These are phyloP conservation scores for Russula sp. DNA, from an alignment of 768 basidiomycete genomes.

Conservation along the genomic window DNA sequence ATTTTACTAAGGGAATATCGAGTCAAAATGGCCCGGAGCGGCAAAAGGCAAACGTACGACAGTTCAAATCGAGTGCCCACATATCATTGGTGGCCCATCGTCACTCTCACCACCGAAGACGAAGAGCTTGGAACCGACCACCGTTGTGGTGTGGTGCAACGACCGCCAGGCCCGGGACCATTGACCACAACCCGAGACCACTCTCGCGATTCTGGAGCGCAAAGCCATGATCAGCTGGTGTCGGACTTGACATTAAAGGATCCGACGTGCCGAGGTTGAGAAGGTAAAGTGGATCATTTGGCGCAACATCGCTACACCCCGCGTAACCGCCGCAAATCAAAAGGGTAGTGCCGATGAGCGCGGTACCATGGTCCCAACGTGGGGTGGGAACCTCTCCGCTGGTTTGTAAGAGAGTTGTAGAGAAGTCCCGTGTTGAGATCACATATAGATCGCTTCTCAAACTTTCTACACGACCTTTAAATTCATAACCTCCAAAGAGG, in stretches of 20 bases:
- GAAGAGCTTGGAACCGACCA: slow-evolving; percentile 88
- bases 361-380: slow-evolving; percentile 85
- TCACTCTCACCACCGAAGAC: slow-evolving; percentile 90
- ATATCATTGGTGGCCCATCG: slow-evolving; percentile 89
- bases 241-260: slow-evolving; percentile 3
- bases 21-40: slow-evolving; percentile 15
- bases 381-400: slow-evolving; percentile 84
- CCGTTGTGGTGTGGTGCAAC: slow-evolving; percentile 89
- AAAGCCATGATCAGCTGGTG: neutral
- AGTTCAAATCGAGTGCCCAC: slow-evolving; percentile 94
- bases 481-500: no score
- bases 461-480: no score
- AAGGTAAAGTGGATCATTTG: slow-evolving; percentile 79
- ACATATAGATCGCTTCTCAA: slow-evolving; percentile 85
- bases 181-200: slow-evolving; percentile 87
- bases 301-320: slow-evolving; percentile 52
- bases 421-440: slow-evolving; percentile 74
- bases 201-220: slow-evolving; percentile 66
- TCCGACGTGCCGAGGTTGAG: slow-evolving; percentile 78
- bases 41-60: slow-evolving; percentile 48
- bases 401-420: slow-evolving; percentile 83
- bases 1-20: slow-evolving; percentile 47
- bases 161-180: slow-evolving; percentile 63
- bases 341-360: slow-evolving; percentile 90
- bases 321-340: slow-evolving; percentile 97